Conservation (phyloP, 257 asterid species). For the Avicennia marina region DNA sequence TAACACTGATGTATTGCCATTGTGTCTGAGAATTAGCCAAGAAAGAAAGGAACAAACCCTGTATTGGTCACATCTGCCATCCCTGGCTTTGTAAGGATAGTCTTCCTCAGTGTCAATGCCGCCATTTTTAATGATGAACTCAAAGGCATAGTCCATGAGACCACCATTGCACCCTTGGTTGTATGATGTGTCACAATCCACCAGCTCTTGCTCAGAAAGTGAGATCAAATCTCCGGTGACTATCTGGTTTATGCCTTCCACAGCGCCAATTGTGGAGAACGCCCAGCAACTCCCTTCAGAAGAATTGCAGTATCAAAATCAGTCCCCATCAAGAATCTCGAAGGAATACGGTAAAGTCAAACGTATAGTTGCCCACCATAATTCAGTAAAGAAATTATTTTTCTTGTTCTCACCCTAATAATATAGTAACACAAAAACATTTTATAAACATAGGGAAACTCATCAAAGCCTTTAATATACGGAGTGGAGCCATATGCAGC, state of each 20-base stretch:
- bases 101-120: constrained; percentile 58
- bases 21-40: background rate
- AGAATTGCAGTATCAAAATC: background rate
- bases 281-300: constrained; percentile 78
- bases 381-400: no score
- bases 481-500: no score
- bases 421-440: no score
- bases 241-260: constrained; percentile 51
- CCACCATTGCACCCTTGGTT: constrained; percentile 64
- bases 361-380: no score
- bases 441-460: no score
- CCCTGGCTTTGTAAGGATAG: constrained; percentile 47
- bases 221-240: constrained; percentile 39
- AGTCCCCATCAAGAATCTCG: background rate
- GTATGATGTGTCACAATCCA: constrained; percentile 46
- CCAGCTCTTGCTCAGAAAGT: constrained; percentile 64
- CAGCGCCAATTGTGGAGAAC: constrained; percentile 50
- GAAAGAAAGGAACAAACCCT: constrained; percentile 30
- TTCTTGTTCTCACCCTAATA: no score
- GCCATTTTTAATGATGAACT: constrained; percentile 55
- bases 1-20: background rate
- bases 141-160: constrained; percentile 60
- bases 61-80: constrained; percentile 39
- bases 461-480: no score
- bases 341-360: no score